Conservation (phyloP, 1,284 basidiomycete genomes). For the Moesziomyces sp. region DNA sequence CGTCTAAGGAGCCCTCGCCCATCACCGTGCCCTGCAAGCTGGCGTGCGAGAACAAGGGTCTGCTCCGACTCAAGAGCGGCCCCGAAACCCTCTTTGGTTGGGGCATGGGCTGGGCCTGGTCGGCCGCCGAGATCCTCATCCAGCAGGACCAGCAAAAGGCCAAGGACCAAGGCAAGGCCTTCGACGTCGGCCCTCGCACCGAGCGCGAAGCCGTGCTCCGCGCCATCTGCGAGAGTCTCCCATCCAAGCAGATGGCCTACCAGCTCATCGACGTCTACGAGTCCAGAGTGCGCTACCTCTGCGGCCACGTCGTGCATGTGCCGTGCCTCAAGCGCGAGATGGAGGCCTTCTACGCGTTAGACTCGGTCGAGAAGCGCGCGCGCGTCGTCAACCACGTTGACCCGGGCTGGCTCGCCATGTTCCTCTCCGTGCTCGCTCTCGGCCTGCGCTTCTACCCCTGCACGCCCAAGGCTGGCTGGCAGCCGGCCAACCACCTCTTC, state of each 20-base stretch:
- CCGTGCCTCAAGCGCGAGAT: conserved; percentile 56
- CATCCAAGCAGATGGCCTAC: conserved; percentile 49
- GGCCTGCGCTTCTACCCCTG: conserved; percentile 63
- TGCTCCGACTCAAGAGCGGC: conserved; percentile 53
- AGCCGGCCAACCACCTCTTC: conserved; percentile 48
- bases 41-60: conserved; percentile 37
- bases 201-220: conserved; percentile 63
- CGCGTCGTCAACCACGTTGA: conserved; percentile 62
- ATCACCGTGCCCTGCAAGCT: conserved; percentile 35
- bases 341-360: conserved; percentile 57
- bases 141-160: conserved; percentile 35
- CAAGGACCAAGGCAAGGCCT: conserved; percentile 24
- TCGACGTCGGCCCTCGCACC: conserved; percentile 20
- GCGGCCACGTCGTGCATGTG: conserved; percentile 54
- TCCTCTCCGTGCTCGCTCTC: conserved; percentile 59
- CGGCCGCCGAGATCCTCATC: conserved; percentile 51
- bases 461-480: conserved; percentile 43
- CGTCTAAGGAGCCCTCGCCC: conserved; percentile 34
- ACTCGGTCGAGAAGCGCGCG: conserved; percentile 56
- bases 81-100: conserved; percentile 63
- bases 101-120: conserved; percentile 65
- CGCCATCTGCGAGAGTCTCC: conserved; percentile 56
- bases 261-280: conserved; percentile 61
- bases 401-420: conserved; percentile 58
- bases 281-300: conserved; percentile 48